phyloP scores from a whole-genome alignment of 345 rosid genomes.

The Brassica cretica region DNA sequence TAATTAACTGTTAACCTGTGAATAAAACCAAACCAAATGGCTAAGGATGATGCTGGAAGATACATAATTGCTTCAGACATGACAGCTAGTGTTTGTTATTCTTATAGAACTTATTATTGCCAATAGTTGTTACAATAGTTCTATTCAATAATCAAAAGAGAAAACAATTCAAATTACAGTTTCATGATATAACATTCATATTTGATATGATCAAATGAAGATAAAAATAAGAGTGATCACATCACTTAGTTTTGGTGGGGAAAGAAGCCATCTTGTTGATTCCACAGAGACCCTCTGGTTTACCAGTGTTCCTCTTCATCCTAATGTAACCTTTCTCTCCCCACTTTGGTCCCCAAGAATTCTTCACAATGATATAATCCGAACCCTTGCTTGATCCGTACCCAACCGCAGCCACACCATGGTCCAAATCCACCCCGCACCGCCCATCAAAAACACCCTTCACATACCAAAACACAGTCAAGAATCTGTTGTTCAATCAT shows the following conservation, averaged over 20 bases:
- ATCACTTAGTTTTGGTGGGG: conserved; percentile 55
- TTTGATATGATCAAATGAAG: neutral
- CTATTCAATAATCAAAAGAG: neutral
- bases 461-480: conserved; percentile 13
- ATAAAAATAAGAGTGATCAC: conserved; percentile 4
- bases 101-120: neutral
- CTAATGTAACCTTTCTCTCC: conserved; percentile 81
- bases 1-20: neutral
- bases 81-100: too few relatives aligned
- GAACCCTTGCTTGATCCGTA: conserved; percentile 66
- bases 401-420: conserved; percentile 82
- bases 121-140: conserved; percentile 21
- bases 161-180: neutral
- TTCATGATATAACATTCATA: conserved; percentile 16
- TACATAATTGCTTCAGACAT: neutral
- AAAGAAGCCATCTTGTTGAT: conserved; percentile 88
- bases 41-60: neutral
- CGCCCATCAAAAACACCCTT: conserved; percentile 78
- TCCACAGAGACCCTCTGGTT: conserved; percentile 72
- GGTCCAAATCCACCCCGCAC: conserved; percentile 67
- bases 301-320: conserved; percentile 78
- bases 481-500: neutral
- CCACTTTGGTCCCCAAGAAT: conserved; percentile 85
- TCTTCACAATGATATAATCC: conserved; percentile 77
- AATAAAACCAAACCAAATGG: neutral